These are phyloP conservation scores for Coemansia sp. DNA, from an alignment of 192 early-diverging fungal genomes.

Conservation along the genomic window DNA sequence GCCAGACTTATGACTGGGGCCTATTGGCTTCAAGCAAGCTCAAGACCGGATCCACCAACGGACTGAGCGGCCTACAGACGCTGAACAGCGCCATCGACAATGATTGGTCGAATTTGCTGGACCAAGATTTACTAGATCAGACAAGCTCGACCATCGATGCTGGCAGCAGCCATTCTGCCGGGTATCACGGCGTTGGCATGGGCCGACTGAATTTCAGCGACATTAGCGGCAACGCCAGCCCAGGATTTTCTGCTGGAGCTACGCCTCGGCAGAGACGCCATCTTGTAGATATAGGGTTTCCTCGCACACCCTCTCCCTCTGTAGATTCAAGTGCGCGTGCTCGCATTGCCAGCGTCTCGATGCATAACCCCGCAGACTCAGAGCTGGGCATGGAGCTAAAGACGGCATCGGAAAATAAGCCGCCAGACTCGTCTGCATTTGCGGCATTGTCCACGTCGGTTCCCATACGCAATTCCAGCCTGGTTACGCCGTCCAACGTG, in stretches of 20 bases:
- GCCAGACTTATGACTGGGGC: conserved; percentile 38
- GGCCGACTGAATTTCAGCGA: conserved; percentile 20
- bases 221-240: conserved; percentile 1
- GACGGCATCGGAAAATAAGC: too few relatives aligned
- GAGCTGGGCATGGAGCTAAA: conserved; percentile 1
- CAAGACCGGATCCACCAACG: conserved; percentile 22
- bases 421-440: conserved; percentile 36
- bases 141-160: conserved; percentile 20
- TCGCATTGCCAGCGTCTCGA: conserved; percentile 7
- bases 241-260: conserved; percentile 10
- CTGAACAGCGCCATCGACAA: conserved; percentile 30
- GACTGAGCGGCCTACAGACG: conserved; percentile 23
- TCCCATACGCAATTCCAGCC: conserved; percentile 16
- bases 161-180: conserved; percentile 23
- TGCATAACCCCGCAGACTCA: not conserved
- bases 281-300: conserved; percentile 50
- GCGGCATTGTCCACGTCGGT: conserved; percentile 34
- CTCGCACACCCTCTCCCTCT: conserved; percentile 50
- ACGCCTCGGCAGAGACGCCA: conserved; percentile 35
- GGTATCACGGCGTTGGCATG: conserved; percentile 26
- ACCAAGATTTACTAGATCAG: conserved; percentile 9
- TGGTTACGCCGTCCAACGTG: conserved; percentile 21
- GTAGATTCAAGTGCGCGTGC: conserved; percentile 27
- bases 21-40: conserved; percentile 14
- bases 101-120: conserved; percentile 49